These are phyloP conservation scores for Trichoderma atrobrunneum DNA, from an alignment of 2,329 filamentous ascomycete species.

Conservation along the genomic window DNA sequence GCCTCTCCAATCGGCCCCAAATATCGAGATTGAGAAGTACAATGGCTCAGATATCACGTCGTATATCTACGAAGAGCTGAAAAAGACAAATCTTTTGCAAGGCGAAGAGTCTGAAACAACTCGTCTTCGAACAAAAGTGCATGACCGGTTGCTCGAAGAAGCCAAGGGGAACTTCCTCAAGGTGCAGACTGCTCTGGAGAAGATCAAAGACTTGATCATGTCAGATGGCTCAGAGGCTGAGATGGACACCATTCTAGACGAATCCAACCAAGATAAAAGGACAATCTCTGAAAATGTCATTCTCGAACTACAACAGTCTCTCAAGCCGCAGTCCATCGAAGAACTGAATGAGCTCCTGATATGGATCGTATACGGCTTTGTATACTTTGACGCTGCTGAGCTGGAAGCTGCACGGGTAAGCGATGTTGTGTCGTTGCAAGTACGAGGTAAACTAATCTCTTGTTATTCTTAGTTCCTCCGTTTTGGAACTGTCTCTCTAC, in stretches of 20 bases:
- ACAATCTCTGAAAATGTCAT: not conserved
- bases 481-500: not conserved
- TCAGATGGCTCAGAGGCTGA: not conserved
- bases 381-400: not conserved
- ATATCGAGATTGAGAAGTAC: not conserved
- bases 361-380: not conserved
- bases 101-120: not conserved
- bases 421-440: not conserved
- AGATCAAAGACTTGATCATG: slow-evolving; percentile 6
- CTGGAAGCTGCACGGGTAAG: not conserved
- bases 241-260: not conserved
- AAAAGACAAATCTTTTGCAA: not conserved
- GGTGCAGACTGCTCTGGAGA: not conserved
- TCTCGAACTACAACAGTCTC: not conserved
- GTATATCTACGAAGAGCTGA: not conserved
- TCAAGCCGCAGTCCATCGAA: not conserved
- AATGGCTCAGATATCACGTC: not conserved
- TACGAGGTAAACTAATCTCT: not conserved
- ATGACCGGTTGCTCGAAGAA: not conserved
- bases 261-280: not conserved
- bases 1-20: not conserved
- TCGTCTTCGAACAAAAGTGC: not conserved
- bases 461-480: not conserved
- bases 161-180: slow-evolving; percentile 8
- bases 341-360: not conserved